Evolutionary conservation across 345 rosid species (phyloP).

Genomic region (Eucalyptus pumila): DNA sequence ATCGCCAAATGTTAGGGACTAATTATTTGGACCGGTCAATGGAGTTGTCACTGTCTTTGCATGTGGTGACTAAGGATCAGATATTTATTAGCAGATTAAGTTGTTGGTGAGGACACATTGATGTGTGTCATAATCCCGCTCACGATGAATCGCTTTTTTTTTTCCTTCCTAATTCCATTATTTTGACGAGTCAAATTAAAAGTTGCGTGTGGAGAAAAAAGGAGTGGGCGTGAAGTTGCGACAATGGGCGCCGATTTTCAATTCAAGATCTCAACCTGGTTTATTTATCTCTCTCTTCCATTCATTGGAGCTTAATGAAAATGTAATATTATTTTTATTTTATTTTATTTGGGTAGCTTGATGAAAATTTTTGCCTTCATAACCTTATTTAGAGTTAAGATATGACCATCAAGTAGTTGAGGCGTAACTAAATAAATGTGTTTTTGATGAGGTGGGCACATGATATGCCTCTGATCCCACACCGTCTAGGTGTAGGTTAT

Average conservation of each 20-base stretch:
- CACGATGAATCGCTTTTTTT: neutral
- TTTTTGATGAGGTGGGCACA: neutral
- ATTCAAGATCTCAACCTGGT: neutral
- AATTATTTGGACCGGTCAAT: neutral
- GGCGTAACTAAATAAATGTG: neutral
- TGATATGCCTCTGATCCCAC: neutral
- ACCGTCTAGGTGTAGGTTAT: neutral
- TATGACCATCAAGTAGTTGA: neutral
- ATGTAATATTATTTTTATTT: neutral
- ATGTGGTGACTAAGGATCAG: neutral
- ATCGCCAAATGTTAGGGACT: neutral
- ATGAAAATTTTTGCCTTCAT: neutral
- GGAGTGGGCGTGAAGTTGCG: neutral
- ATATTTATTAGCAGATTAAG: neutral
- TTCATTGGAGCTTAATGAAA: neutral
- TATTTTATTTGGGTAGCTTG: neutral
- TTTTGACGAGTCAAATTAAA: neutral
- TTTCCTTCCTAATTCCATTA: neutral
- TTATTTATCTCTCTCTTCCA: neutral
- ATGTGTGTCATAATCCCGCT: neutral
- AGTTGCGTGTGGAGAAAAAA: neutral
- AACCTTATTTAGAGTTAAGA: neutral
- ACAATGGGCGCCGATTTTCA: neutral
- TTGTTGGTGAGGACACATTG: neutral
- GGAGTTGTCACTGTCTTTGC: neutral